phyloP scores from a whole-genome alignment of 192 early-diverging fungal species.

The Backusella circina region DNA sequence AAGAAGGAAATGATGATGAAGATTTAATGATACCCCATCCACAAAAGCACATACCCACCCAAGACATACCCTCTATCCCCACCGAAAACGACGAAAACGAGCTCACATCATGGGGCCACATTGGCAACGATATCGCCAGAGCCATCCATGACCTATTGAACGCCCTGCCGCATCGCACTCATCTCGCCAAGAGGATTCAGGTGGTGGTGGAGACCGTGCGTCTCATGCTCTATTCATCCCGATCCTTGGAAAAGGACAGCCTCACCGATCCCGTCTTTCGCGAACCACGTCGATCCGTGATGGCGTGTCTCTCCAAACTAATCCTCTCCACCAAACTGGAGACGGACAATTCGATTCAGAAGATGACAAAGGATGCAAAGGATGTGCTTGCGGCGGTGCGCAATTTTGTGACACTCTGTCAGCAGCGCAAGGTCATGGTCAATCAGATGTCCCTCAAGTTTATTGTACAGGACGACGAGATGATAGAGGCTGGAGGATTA shows the following conservation, averaged over 20 bases:
- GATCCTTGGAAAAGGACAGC: slow-evolving; percentile 59
- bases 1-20: neutral
- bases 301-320: slow-evolving; percentile 65
- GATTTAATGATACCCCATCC: neutral
- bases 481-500: neutral
- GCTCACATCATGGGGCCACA: slow-evolving; percentile 46
- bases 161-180: slow-evolving; percentile 31
- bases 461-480: neutral
- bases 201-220: slow-evolving; percentile 56
- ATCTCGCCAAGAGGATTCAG: neutral
- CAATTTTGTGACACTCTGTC: slow-evolving; percentile 52
- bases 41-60: neutral
- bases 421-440: slow-evolving; percentile 29
- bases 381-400: slow-evolving; percentile 65
- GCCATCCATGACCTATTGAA: slow-evolving; percentile 53
- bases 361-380: slow-evolving; percentile 59
- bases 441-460: slow-evolving; percentile 35
- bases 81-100: neutral
- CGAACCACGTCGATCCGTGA: slow-evolving; percentile 43
- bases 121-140: slow-evolving; percentile 38
- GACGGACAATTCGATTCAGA: slow-evolving; percentile 54
- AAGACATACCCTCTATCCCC: neutral
- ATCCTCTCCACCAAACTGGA: slow-evolving; percentile 66
- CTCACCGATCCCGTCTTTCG: slow-evolving; percentile 31
- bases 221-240: slow-evolving; percentile 78